Conservation (phyloP, 2,329 filamentous ascomycete genomes). For the Gyromitra esculenta region DNA sequence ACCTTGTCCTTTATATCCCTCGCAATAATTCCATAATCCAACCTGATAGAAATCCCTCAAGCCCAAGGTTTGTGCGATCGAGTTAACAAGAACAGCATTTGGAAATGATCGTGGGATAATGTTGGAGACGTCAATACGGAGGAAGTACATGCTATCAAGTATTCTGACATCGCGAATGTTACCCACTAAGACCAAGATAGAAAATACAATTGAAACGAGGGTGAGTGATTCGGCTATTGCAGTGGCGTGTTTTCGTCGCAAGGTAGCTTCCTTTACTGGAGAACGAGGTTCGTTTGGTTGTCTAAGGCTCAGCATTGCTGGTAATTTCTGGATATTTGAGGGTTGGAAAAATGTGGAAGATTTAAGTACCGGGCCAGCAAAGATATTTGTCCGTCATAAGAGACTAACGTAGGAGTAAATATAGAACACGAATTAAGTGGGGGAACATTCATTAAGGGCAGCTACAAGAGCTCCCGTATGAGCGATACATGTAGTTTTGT, state of each 20-base stretch:
- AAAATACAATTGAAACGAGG: slow-evolving; percentile 25
- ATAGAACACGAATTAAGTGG: background rate
- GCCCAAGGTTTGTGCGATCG: slow-evolving; percentile 83
- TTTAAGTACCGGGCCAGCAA: background rate
- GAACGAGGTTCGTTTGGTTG: background rate
- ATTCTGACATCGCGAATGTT: slow-evolving; percentile 72
- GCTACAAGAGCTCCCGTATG: background rate
- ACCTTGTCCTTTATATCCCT: slow-evolving; percentile 79
- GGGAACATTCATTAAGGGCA: background rate
- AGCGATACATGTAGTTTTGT: slow-evolving; percentile 4
- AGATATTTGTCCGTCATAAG: background rate
- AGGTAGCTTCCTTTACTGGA: background rate
- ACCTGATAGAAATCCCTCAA: slow-evolving; percentile 95
- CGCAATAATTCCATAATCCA: slow-evolving; percentile 90
- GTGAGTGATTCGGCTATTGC: slow-evolving; percentile 21
- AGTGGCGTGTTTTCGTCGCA: slow-evolving; percentile 17
- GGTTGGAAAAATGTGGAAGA: background rate
- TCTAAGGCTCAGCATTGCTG: slow-evolving; percentile 16
- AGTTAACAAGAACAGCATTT: slow-evolving; percentile 81
- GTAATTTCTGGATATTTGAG: background rate
- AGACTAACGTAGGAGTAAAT: background rate
- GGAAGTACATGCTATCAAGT: slow-evolving; percentile 79
- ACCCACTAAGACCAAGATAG: slow-evolving; percentile 71
- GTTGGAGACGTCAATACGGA: slow-evolving; percentile 82
- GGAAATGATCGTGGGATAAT: slow-evolving; percentile 79